Conservation (phyloP, 164 flowering plant genomes). For the Dillenia turbinata region DNA sequence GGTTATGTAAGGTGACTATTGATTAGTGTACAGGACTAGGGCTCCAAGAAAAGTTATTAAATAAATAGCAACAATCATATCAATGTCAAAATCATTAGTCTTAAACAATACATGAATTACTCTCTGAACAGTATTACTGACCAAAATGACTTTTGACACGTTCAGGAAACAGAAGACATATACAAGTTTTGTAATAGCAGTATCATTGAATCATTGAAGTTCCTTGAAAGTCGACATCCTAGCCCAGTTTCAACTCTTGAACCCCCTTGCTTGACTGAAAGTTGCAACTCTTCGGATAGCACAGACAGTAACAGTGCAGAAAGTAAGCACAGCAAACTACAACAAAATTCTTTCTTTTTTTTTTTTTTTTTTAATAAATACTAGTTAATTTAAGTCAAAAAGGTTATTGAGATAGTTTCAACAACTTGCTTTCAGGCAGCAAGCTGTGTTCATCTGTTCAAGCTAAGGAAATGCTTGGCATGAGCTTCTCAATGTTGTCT, state of each 20-base stretch:
- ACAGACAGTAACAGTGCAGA: constrained; percentile 34
- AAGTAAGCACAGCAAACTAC: constrained; percentile 28
- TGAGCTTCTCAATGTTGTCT: constrained; percentile 22
- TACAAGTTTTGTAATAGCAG: constrained; percentile 21
- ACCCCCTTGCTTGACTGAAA: constrained; percentile 55
- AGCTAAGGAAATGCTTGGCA: constrained; percentile 35
- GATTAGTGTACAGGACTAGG: too few relatives aligned
- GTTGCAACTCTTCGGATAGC: constrained; percentile 67
- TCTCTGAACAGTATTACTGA: too few relatives aligned
- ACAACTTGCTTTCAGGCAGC: constrained; percentile 39
- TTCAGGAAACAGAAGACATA: constrained; percentile 41
- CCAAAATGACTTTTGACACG: neutral
- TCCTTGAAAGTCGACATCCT: constrained; percentile 42
- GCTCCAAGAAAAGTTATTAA: too few relatives aligned
- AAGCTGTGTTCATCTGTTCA: constrained; percentile 41
- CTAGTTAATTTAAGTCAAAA: neutral
- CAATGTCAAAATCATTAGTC: too few relatives aligned
- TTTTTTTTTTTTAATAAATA: neutral
- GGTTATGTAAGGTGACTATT: too few relatives aligned
- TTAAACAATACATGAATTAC: too few relatives aligned
- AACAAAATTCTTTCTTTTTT: neutral
- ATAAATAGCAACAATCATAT: too few relatives aligned
- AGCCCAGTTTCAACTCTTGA: constrained; percentile 87
- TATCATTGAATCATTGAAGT: constrained; percentile 25
- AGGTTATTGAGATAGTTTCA: neutral